These are phyloP conservation scores for Plasmodium yoelii DNA, from an alignment of 169 alveolate species.

Conservation along the genomic window DNA sequence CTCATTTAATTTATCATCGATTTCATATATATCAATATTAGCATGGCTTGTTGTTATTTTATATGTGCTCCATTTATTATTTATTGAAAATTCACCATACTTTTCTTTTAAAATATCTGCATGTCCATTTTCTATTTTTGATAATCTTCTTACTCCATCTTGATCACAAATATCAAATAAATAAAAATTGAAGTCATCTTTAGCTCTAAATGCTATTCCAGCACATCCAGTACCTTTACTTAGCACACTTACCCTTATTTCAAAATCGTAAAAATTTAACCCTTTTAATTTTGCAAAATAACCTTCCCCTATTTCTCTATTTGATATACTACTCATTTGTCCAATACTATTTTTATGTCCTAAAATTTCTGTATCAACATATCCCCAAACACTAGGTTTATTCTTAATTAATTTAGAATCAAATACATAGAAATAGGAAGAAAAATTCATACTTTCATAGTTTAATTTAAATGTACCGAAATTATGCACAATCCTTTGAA, in stretches of 20 bases:
- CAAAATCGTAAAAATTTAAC: conserved; percentile 88
- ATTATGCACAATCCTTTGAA: conserved; percentile 84
- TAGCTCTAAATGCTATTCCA: conserved; percentile 90
- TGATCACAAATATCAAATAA: conserved; percentile 86
- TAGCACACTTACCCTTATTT: conserved; percentile 83
- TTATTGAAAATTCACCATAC: conserved; percentile 85
- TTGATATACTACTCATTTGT: conserved; percentile 86
- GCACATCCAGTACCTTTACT: conserved; percentile 87
- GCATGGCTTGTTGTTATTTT: conserved; percentile 78
- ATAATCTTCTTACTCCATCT: conserved; percentile 85
- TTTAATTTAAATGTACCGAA: conserved; percentile 85
- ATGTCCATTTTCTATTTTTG: conserved; percentile 88
- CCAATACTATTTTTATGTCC: conserved; percentile 87
- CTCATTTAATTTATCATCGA: conserved; percentile 43
- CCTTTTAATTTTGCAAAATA: conserved; percentile 87
- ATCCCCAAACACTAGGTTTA: conserved; percentile 91
- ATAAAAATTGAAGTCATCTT: conserved; percentile 89
- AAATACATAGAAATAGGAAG: conserved; percentile 85
- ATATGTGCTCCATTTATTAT: conserved; percentile 85
- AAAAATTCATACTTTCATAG: conserved; percentile 86
- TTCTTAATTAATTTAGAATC: conserved; percentile 85
- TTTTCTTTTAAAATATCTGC: conserved; percentile 83
- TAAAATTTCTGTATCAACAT: conserved; percentile 86
- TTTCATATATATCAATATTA: conserved; percentile 79
- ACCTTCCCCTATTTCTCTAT: conserved; percentile 87